Base-by-base conservation (phyloP, 225 moss, liverwort and hornwort species). In the Anthoceros angustus region DNA sequence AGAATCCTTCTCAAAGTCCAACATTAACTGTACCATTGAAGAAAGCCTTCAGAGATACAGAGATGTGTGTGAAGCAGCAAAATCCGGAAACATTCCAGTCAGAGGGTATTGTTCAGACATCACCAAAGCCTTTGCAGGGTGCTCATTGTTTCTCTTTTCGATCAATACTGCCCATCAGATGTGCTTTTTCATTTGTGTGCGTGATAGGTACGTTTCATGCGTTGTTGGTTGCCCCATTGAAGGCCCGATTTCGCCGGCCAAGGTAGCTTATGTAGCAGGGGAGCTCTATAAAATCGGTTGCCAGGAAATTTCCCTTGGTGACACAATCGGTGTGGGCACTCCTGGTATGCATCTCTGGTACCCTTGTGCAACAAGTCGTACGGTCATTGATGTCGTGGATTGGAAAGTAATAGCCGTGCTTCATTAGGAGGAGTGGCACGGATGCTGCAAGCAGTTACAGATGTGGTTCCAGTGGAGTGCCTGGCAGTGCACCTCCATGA, bases 401-500 rank as follows among this genome's bases (percentile, higher is more conserved):
- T 4, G 32, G 32, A 1, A 32, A 32, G 2, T 41, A 7, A 41
- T 50, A 24, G 74, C 68, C 73, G 65, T 43, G 26, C 14, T n/a
- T 16, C 42, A 68, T 15, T 64, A 95, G 94, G 80, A 46, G 85
- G 88, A 66, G 91, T 95, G 66, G 77, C 84, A 49, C 83, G 76
- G 26, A 95, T 95, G 95, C 83, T 95, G 62, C 79, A 95, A 75
- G 86, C 86, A 43, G 95, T 91, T 24, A 70, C 86, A 79, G 74
- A 73, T 62, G 79, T 75, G 42, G 79, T 95, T 39, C 88, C 88
- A 65, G 79, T 74, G 14, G 66, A 82, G 66, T 70, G 73, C 39
- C 74, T 95, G 61, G 95, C 91, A n/a, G 95, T 95, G 43, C 95
- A 95, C 70, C 80, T 95, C 42, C 95, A 95, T 73, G 88, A 95